Base-by-base conservation (phyloP, 176 grass and related monocot genomes). In the Aegilops bicornis region DNA sequence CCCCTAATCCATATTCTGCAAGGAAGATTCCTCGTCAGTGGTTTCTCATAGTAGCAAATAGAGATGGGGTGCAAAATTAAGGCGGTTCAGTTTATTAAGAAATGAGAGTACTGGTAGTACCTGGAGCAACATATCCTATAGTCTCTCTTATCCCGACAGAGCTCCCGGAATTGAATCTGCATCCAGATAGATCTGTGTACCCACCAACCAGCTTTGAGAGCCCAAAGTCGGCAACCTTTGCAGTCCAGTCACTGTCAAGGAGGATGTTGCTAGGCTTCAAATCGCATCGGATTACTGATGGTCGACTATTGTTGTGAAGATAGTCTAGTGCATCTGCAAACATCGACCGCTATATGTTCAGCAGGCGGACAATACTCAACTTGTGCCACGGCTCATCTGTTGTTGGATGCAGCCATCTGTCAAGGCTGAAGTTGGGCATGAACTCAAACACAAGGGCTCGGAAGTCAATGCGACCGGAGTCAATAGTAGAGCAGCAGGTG, bases 381-480 rank as follows among this genome's bases (percentile, higher is more conserved):
- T 32, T 89, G 45, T 73, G 71, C 35, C 3, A 35, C 63, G 76
- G 19, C 31, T 35, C 88, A 78, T 85, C 59, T 39, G 20, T 13
- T 80, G 42, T 52, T 69, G 42, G 69, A 83, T 91, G 86, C 48
- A 93, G 13, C 91, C 91, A 95, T 23, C 72, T 88, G 59, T 93
- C 83, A 1, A 95, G 65, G 64, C 88, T 93, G 65, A 83, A 86
- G 42, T 85, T 89, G 10, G 89, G 87, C 84, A 92, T 92, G 62
- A 87, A 94, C 24, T 89, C 71, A 3, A 94, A 92, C 7, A 94
- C 89, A 50, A 94, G 75, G 79, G 92, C 87, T 54, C 16, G 88
- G 73, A 93, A 93, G 45, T 91, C 91, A 25, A 82, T 83, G 11
- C 91, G 87, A 80, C 35, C 83, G 15, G 40, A 25, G 14, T 95